Percentiles rank a stretch among this genome's conserved stretches.
Evolutionary conservation across 257 asterid species (phyloP).

Genomic region (Lycium ferocissimum): DNA sequence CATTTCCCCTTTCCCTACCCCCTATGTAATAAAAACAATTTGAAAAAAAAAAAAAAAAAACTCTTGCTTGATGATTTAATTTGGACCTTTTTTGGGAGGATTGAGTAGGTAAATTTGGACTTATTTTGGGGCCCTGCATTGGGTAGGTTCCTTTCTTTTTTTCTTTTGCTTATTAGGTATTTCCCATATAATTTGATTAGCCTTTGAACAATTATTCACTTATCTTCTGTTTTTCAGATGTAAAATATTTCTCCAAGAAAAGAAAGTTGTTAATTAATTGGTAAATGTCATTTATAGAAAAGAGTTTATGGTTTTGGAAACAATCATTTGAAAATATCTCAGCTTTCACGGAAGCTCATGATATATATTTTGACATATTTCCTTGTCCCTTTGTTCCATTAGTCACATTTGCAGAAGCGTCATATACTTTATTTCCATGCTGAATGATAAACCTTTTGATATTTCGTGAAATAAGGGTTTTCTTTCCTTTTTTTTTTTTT

Average conservation of each 20-base stretch:
- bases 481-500: not conserved
- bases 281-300: not conserved
- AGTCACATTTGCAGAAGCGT: not conserved
- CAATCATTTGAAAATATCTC: slow-evolving; percentile 37
- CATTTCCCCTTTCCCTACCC: too few relatives aligned
- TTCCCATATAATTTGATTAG: not conserved
- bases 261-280: not conserved
- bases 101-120: not conserved
- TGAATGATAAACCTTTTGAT: not conserved
- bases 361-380: slow-evolving; percentile 20
- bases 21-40: too few relatives aligned
- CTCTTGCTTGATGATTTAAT: not conserved
- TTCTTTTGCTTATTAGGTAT: not conserved
- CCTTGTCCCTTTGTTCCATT: not conserved
- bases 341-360: not conserved
- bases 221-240: not conserved
- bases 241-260: not conserved
- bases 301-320: slow-evolving; percentile 34
- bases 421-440: not conserved
- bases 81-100: not conserved
- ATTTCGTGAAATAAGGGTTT: not conserved
- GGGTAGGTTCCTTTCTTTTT: not conserved
- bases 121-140: not conserved
- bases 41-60: too few relatives aligned
- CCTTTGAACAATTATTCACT: not conserved